These are phyloP conservation scores for Aspergillus melleus DNA, from an alignment of 2,329 filamentous ascomycete genomes.

Conservation along the genomic window DNA sequence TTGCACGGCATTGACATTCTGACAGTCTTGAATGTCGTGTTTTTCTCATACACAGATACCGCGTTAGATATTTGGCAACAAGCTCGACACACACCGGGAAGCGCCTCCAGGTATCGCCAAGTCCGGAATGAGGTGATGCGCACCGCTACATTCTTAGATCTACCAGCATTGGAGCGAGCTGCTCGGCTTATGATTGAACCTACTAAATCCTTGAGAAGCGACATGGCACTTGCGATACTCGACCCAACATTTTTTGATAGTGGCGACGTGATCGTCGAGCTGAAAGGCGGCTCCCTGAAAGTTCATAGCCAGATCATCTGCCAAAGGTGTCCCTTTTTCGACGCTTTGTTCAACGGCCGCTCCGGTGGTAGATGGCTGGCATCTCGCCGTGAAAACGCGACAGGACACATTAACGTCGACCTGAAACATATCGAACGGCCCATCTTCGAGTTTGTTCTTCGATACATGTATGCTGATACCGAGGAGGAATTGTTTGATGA, in stretches of 20 bases:
- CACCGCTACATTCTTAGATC: conserved; percentile 68
- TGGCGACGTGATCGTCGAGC: conserved; percentile 75
- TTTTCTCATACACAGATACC: conserved; percentile 79
- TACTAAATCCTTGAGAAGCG: conserved; percentile 62
- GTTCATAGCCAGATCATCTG: conserved; percentile 80
- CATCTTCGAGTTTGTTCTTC: conserved; percentile 76
- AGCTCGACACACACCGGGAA: conserved; percentile 62
- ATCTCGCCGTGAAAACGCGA: conserved; percentile 56
- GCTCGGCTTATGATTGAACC: conserved; percentile 72
- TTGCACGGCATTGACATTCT: conserved; percentile 74
- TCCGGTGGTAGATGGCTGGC: conserved; percentile 82
- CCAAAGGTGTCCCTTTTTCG: conserved; percentile 86
- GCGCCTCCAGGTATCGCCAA: conserved; percentile 74
- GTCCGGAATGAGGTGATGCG: conserved; percentile 86
- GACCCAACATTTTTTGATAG: conserved; percentile 73
- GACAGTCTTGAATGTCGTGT: conserved; percentile 73
- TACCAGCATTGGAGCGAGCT: conserved; percentile 72
- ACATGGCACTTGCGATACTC: conserved; percentile 69
- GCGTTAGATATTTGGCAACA: conserved; percentile 86
- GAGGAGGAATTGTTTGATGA: conserved; percentile 80
- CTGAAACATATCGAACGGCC: conserved; percentile 74
- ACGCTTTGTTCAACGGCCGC: conserved; percentile 84
- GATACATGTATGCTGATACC: conserved; percentile 79
- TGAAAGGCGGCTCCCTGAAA: conserved; percentile 67
- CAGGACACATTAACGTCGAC: conserved; percentile 67